A percentile compares a stretch with the other conserved stretches of the same genome.
These are phyloP conservation scores for Rhododendron kiyosumense DNA, from an alignment of 148 eudicot genomes.

Conservation along the genomic window DNA sequence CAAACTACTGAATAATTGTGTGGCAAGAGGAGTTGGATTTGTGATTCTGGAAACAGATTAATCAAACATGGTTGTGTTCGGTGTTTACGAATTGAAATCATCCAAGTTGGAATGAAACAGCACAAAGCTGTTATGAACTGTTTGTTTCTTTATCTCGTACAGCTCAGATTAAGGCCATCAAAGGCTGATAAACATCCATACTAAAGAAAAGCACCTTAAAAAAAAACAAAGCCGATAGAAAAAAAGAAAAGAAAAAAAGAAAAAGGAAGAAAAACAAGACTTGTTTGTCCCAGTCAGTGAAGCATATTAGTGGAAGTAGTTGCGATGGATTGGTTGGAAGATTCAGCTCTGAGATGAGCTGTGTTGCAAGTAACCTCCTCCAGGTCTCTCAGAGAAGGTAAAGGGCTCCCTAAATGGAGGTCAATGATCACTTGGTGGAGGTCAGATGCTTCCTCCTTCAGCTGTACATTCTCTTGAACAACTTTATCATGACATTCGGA, in stretches of 20 bases:
- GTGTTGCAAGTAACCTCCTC: slow-evolving; percentile 55
- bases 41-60: not conserved
- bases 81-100: not conserved
- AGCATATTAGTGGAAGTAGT: slow-evolving; percentile 39
- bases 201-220: not conserved
- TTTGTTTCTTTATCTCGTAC: slow-evolving; percentile 5
- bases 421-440: slow-evolving; percentile 48
- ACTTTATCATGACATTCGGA: slow-evolving; percentile 44
- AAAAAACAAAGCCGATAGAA: not conserved
- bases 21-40: slow-evolving; percentile 7
- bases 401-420: slow-evolving; percentile 44
- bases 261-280: not conserved
- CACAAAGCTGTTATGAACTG: slow-evolving; percentile 1
- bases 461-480: slow-evolving; percentile 51
- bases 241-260: not conserved
- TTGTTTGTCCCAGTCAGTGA: slow-evolving; percentile 18
- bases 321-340: slow-evolving; percentile 36
- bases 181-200: slow-evolving; percentile 2
- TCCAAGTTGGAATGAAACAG: not conserved
- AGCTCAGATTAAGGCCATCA: slow-evolving; percentile 12
- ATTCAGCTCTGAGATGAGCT: slow-evolving; percentile 43
- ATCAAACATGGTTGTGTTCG: not conserved
- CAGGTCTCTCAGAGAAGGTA: slow-evolving; percentile 36
- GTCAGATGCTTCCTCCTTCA: slow-evolving; percentile 58
- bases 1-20: slow-evolving; percentile 5